Base-by-base conservation (phyloP, 106 monocot species). In the Vanilla planifolia region DNA sequence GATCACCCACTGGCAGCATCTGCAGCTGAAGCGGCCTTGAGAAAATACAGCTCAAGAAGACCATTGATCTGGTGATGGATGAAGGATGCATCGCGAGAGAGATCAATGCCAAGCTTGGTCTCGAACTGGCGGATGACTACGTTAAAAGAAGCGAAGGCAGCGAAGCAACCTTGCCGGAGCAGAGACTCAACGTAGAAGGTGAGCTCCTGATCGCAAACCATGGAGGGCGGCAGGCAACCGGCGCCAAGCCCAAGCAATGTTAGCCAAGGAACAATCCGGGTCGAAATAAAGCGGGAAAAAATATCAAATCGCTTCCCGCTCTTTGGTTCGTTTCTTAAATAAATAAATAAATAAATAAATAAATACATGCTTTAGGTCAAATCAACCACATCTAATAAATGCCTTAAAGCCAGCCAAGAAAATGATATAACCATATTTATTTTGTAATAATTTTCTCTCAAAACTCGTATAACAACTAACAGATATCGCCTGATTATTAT, bases 121-220 rank as follows among this genome's bases (percentile, higher is more conserved):
- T 88, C 88, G 9, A 93, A 71, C 60, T 93, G 76, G 34, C 75
- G 84, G 44, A 88, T 84, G 14, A 88, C 81, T 66, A 67, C 77
- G 67, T 29, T 60, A 24, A 88, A 67, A 62, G 74, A 79, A 8
- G 51, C 65, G 33, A 33, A 29, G 63, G 66, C 67, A 26, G 44
- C 37, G 24, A 75, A 33, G 8, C 48, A 55, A 10, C 66, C 35
- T 46, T 92, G 92, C 7, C 92, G 80, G 72, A 92, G 75, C 15
- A 92, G 71, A 13, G 84, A 78, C 78, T 92, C 87, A 32, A 92
- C 81, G 73, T 76, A 88, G 64, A 70, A 76, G 59, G 81, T 80
- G 21, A 93, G 71, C 73, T 88, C 92, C 68, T 88, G 88, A 80
- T 93, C 92, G 36, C 81, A 66, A 57, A 85, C 79, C 88, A 93